Evolutionary conservation across 331 rosid species (phyloP), one percentile per base, ranked within the genome.

Genomic region (Rhamnella rubrinervis): DNA sequence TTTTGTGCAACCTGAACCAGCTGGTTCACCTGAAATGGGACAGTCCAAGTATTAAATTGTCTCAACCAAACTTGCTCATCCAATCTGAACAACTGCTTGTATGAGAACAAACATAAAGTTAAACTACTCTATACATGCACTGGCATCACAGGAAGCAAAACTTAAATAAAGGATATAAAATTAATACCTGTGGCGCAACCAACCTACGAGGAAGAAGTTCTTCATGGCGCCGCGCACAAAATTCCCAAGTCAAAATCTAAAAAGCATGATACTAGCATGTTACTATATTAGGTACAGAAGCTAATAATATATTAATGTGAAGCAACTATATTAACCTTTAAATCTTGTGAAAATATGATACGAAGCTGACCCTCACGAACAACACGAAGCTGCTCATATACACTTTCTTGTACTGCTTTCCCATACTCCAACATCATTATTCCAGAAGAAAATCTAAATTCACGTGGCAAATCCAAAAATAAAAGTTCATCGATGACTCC

Each of bases 301-400:
- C 8, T 15, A 18, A 73, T 52, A 23, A 63, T 41, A 50, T 23
- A 4, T 66, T 40, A 21, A 70, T 64, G 57, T 57, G 41, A 11
- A 51, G 38, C 18, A 13, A 56, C 6, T 18, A 67, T 49, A n/a
- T 25, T 71, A 41, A 91, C 99, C 97, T 95, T 95, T 55, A 95
- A 71, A 40, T 95, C 97, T 58, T 87, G 97, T 0, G 96, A 83
- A 69, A 95, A 95, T 65, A 91, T 65, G 40, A 95, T 87, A 26
- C 97, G 99, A 65, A 91, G 99, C 71, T 85, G 96, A 68, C 99
- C 99, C 85, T 91, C 99, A 1, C 96, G 99, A 78, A 89, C 87
- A 78, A 95, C 97, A 19, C 97, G 99, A 73, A 91, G 96, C 65
- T 95, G 99, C 85, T 95, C 97, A 12, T 91, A 89, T 28, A 95